A percentile compares a stretch with the other conserved stretches of the same genome.
Conservation (phyloP, 2,329 filamentous ascomycete genomes). For the Orbilia blumenaviensis region DNA sequence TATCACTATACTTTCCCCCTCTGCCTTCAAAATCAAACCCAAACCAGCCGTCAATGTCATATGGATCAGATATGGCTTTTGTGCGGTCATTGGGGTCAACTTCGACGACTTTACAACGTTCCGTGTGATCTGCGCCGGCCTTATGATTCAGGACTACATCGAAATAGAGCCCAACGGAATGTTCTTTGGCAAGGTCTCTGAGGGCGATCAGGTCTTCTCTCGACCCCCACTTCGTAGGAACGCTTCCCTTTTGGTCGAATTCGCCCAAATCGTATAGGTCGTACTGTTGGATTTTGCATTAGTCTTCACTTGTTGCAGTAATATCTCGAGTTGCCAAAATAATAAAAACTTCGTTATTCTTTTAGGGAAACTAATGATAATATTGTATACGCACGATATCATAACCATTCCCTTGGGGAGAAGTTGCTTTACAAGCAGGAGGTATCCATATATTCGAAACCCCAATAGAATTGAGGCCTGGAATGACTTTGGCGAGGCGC, state of each 20-base stretch:
- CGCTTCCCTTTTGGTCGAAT: conserved; percentile 74
- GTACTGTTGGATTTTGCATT: conserved; percentile 61
- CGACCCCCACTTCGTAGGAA: conserved; percentile 74
- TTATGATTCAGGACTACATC: conserved; percentile 79
- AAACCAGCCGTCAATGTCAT: conserved; percentile 74
- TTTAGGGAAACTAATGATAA: too few relatives aligned
- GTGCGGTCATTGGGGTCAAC: conserved; percentile 71
- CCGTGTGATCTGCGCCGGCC: conserved; percentile 72
- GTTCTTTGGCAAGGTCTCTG: conserved; percentile 64
- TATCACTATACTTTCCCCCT: conserved; percentile 68
- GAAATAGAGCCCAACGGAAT: conserved; percentile 71
- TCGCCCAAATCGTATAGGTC: conserved; percentile 77
- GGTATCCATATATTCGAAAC: conserved; percentile 74
- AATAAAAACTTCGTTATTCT: too few relatives aligned
- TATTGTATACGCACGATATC: conserved; percentile 63
- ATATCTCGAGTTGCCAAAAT: background rate
- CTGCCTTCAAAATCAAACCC: conserved; percentile 73
- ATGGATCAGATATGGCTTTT: conserved; percentile 66
- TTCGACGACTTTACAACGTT: conserved; percentile 71
- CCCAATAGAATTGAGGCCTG: conserved; percentile 69
- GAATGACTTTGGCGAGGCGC: conserved; percentile 67
- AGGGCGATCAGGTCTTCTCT: conserved; percentile 70
- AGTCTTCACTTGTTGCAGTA: background rate
- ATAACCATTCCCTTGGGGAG: conserved; percentile 72
- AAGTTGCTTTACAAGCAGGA: conserved; percentile 74